Evolutionary conservation across 1,284 basidiomycete species (phyloP).

Genomic region (Trichosporon sp.): DNA sequence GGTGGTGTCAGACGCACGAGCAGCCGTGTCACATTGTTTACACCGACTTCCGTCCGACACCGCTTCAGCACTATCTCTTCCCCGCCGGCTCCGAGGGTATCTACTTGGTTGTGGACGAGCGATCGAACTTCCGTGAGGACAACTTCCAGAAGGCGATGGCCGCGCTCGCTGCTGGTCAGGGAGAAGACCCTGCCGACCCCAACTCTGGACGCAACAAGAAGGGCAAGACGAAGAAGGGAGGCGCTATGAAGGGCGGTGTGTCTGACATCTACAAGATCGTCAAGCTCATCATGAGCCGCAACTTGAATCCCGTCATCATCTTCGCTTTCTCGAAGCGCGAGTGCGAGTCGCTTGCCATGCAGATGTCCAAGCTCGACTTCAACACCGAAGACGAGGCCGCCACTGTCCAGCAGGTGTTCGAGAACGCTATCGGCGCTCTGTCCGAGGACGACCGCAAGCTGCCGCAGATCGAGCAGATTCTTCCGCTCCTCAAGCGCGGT

Average conservation of each 20-base stretch:
- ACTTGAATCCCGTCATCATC: slow-evolving; percentile 97
- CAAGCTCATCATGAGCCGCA: slow-evolving; percentile 98
- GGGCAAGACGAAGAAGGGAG: slow-evolving; percentile 86
- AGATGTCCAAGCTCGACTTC: slow-evolving; percentile 94
- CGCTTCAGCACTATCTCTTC: slow-evolving; percentile 97
- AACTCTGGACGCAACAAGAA: slow-evolving; percentile 78
- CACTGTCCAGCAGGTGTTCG: slow-evolving; percentile 85
- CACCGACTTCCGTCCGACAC: slow-evolving; percentile 97
- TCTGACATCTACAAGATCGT: slow-evolving; percentile 95
- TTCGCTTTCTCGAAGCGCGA: slow-evolving; percentile 99
- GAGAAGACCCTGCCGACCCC: slow-evolving; percentile 90
- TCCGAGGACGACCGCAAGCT: slow-evolving; percentile 84
- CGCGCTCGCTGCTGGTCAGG: slow-evolving; percentile 76
- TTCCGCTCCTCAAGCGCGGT: slow-evolving; percentile 91
- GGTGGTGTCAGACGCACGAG: slow-evolving; percentile 96
- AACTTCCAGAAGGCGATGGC: slow-evolving; percentile 99
- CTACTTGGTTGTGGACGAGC: slow-evolving; percentile 96
- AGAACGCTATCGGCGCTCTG: slow-evolving; percentile 89
- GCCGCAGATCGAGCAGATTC: slow-evolving; percentile 90
- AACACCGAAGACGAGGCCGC: slow-evolving; percentile 92
- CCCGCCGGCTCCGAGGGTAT: slow-evolving; percentile 96
- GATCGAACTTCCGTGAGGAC: slow-evolving; percentile 94
- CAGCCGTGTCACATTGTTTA: slow-evolving; percentile 99
- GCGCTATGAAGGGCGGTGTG: slow-evolving; percentile 78
- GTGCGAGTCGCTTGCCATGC: slow-evolving; percentile 89